These are phyloP conservation scores for Neonectria punicea DNA, from an alignment of 2,329 filamentous ascomycete species.

Conservation along the genomic window DNA sequence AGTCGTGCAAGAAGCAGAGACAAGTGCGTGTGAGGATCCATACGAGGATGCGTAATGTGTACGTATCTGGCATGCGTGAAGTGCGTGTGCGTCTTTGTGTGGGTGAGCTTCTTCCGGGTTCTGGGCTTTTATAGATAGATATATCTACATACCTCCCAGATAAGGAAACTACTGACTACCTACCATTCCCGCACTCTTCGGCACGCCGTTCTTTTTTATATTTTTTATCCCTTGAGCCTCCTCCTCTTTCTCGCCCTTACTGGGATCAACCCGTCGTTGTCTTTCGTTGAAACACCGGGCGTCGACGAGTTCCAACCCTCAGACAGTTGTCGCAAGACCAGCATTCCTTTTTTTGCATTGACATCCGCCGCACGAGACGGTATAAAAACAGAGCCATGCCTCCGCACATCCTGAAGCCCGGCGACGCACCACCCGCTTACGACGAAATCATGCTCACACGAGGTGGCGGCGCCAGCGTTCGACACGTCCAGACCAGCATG, in stretches of 20 bases:
- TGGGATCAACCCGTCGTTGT: neutral
- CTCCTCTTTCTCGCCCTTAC: neutral
- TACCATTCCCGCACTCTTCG: neutral
- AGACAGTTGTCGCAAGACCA: neutral
- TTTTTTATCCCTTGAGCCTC: neutral
- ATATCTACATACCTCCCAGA: neutral
- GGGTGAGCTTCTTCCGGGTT: neutral
- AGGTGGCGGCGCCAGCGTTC: constrained; percentile 31
- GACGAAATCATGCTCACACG: constrained; percentile 43
- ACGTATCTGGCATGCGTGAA: neutral
- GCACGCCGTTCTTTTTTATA: neutral
- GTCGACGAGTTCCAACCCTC: neutral
- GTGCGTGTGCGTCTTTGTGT: constrained; percentile 1
- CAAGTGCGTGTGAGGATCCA: neutral
- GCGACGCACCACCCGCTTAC: constrained; percentile 40
- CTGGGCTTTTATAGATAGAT: neutral
- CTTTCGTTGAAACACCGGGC: neutral
- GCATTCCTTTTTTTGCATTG: neutral
- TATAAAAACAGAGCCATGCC: constrained; percentile 23
- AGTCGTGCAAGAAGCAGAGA: neutral
- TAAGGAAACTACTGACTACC: constrained; percentile 2
- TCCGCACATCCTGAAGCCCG: constrained; percentile 33
- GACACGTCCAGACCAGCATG: constrained; percentile 39
- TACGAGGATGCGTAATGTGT: neutral
- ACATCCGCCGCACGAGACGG: neutral